These are phyloP conservation scores for Aureobasidium sp. DNA, from an alignment of 2,329 filamentous ascomycete species.

Conservation along the genomic window DNA sequence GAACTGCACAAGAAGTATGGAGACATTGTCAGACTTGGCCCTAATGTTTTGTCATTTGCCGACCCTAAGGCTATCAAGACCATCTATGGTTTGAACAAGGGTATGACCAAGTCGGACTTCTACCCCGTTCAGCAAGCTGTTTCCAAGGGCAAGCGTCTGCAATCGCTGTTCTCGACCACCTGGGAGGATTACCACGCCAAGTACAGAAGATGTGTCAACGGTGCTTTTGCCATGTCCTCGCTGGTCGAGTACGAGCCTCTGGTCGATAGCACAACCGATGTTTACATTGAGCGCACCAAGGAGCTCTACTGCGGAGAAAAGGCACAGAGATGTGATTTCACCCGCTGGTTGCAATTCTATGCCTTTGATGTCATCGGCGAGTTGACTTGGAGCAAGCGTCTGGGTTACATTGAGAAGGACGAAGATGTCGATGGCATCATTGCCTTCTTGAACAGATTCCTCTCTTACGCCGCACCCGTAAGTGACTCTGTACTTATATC, in stretches of 20 bases:
- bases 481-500: conserved; percentile 18
- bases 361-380: conserved; percentile 77
- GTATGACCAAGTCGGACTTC: conserved; percentile 73
- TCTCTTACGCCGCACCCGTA: conserved; percentile 65
- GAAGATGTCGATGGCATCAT: conserved; percentile 70
- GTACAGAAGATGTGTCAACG: conserved; percentile 66
- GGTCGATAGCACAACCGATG: conserved; percentile 63
- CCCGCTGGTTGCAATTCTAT: conserved; percentile 68
- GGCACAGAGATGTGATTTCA: conserved; percentile 52
- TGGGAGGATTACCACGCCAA: conserved; percentile 68
- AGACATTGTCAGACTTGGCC: conserved; percentile 65
- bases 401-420: conserved; percentile 68
- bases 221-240: conserved; percentile 68
- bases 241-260: conserved; percentile 73
- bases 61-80: conserved; percentile 63
- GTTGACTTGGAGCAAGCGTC: conserved; percentile 65
- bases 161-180: conserved; percentile 67
- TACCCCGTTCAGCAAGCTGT: conserved; percentile 72
- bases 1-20: conserved; percentile 63
- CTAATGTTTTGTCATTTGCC: conserved; percentile 65
- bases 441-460: conserved; percentile 52
- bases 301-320: conserved; percentile 29
- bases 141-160: conserved; percentile 57
- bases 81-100: conserved; percentile 78
- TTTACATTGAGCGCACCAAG: conserved; percentile 53